Evolutionary conservation across 2,329 filamentous ascomycete species (phyloP), one percentile per base, ranked within the genome.

Genomic region (Beauveria bassiana): DNA sequence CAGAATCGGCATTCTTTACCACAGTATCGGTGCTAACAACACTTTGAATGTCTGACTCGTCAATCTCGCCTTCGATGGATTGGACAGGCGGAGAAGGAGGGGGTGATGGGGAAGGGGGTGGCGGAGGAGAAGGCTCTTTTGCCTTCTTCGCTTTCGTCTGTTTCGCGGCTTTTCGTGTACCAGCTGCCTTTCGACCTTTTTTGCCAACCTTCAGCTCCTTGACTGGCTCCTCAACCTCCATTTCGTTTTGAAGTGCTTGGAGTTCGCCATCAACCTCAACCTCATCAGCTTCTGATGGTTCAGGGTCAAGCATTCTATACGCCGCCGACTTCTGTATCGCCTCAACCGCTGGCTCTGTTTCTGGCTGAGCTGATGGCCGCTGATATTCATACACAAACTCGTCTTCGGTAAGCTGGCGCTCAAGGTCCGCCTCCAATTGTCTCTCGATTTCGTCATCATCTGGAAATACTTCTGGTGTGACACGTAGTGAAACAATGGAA

Each of bases 371-470:
- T 53, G 71, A 71, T 43, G 66, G 65, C 65, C 71, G 73, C 14
- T 65, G 70, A 49, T 74, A 71, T 65, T 78, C 79, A 0, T 76
- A 75, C 54, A 81, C 79, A 6, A 77, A 81, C 62, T 81, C 83
- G 16, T 82, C 79, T 34, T 86, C 81, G 2, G 78, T 80, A 28
- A 82, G 68, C 1, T 79, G 81, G 34, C 79, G 76, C 49, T 87
- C 83, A 10, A 90, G 78, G 62, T 88, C 87, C 2, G 82, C 85
- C 67, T 88, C 82, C 1, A 90, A 75, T 54, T 84, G 84, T 24
- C 81, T 81, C 57, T 90, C 85, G 43, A 90, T 81, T 64, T 89
- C 86, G 1, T 85, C 82, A 63, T 90, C 86, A 60, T 84, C 79
- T 0, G 81, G 80, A 12, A 82, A 72, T 5, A 72, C 72, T 18